phyloP scores from a whole-genome alignment of 1,284 basidiomycete genomes.

The Ganoderma resinaceum region DNA sequence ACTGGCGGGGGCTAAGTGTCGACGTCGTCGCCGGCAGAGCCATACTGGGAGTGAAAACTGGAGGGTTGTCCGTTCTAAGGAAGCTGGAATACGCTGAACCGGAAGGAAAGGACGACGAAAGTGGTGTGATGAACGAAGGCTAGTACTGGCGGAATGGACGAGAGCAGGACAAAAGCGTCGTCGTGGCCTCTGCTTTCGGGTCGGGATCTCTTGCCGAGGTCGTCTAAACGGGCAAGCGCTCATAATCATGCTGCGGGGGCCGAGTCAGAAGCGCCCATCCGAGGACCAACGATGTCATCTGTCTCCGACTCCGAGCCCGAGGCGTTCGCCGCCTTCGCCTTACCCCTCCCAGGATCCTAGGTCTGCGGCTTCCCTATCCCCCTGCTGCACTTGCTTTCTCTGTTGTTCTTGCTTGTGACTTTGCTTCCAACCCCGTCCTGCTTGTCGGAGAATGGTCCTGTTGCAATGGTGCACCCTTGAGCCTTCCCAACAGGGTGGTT shows the following conservation, averaged over 20 bases:
- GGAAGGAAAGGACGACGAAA: slow-evolving; percentile 8
- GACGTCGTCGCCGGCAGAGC: slow-evolving; percentile 36
- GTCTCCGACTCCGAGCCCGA: neutral
- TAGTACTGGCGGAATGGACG: slow-evolving; percentile 11
- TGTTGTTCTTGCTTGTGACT: neutral
- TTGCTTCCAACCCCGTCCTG: neutral
- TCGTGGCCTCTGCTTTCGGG: slow-evolving; percentile 28
- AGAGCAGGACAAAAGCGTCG: slow-evolving; percentile 20
- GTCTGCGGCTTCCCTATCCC: slow-evolving; percentile 2
- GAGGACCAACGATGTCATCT: slow-evolving; percentile 26
- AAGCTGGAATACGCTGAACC: neutral
- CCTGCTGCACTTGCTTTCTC: neutral
- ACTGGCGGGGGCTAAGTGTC: slow-evolving; percentile 35
- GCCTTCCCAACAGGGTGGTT: slow-evolving; percentile 60
- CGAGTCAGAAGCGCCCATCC: slow-evolving; percentile 18
- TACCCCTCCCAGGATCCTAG: neutral
- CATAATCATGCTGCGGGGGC: slow-evolving; percentile 22
- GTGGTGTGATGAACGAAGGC: slow-evolving; percentile 22
- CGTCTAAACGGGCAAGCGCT: slow-evolving; percentile 22
- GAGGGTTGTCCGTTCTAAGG: neutral
- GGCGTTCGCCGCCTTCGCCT: neutral
- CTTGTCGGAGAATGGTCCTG: slow-evolving; percentile 42
- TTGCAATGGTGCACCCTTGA: slow-evolving; percentile 74
- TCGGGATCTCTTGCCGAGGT: slow-evolving; percentile 14
- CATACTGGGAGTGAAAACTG: slow-evolving; percentile 21